phyloP scores from a whole-genome alignment of 441 rosid species.

The Gossypium aridum region DNA sequence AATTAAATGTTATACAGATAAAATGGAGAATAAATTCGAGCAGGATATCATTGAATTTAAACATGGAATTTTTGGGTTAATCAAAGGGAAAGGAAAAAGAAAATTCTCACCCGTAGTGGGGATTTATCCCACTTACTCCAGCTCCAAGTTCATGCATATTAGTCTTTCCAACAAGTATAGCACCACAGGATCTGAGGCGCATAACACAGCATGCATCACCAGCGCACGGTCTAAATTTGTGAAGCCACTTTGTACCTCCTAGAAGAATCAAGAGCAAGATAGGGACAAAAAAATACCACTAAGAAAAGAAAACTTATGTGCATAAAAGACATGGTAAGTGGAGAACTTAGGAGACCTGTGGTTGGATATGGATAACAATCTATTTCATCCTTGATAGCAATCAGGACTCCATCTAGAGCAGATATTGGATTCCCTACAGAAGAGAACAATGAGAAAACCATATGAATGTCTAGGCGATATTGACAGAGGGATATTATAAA shows the following conservation, averaged over 20 bases:
- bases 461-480: not conserved
- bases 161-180: constrained; percentile 65
- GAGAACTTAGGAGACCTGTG: constrained; percentile 31
- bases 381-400: constrained; percentile 75
- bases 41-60: not conserved
- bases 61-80: not conserved
- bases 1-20: not conserved
- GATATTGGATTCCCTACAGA: constrained; percentile 55
- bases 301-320: not conserved
- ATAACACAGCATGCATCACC: constrained; percentile 52
- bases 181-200: constrained; percentile 62
- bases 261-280: not conserved
- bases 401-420: constrained; percentile 59
- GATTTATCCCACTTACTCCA: constrained; percentile 76
- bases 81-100: not conserved
- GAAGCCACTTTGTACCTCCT: constrained; percentile 83
- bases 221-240: constrained; percentile 42
- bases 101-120: constrained; percentile 54
- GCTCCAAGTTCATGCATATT: constrained; percentile 87
- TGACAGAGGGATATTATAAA: not conserved
- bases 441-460: not conserved
- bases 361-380: constrained; percentile 76
- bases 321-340: not conserved
- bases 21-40: not conserved
- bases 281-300: not conserved